A percentile compares a stretch with the other conserved stretches of the same genome.
phyloP scores from a whole-genome alignment of 768 basidiomycete genomes.

The Tylopilus sp. region DNA sequence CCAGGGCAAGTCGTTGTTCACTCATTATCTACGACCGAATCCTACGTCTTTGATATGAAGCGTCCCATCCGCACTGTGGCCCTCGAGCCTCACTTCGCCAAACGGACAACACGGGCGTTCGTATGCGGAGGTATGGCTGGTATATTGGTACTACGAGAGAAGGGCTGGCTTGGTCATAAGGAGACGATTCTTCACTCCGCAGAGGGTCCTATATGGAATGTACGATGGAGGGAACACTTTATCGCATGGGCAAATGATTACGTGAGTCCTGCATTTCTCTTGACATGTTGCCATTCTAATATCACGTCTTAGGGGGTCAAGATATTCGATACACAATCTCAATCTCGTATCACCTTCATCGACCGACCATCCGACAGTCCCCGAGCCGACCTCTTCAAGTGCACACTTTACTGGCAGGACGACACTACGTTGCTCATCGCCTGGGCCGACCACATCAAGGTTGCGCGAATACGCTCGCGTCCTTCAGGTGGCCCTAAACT shows the following conservation, averaged over 20 bases:
- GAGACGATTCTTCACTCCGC: constrained; percentile 78
- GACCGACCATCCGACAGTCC: constrained; percentile 81
- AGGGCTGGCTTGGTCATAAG: constrained; percentile 95
- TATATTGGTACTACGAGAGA: constrained; percentile 81
- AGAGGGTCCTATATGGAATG: constrained; percentile 94
- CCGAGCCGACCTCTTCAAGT: constrained; percentile 93
- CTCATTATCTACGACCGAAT: constrained; percentile 73
- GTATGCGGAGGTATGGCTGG: constrained; percentile 94
- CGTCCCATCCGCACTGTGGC: constrained; percentile 89
- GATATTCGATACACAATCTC: constrained; percentile 81
- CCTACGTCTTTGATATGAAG: constrained; percentile 85
- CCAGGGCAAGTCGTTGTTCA: constrained; percentile 89
- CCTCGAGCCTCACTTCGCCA: constrained; percentile 87
- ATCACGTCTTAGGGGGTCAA: constrained; percentile 72
- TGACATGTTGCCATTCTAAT: background rate
- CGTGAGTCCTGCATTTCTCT: constrained; percentile 42
- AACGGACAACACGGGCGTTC: constrained; percentile 70
- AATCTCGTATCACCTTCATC: constrained; percentile 79
- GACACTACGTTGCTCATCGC: constrained; percentile 85
- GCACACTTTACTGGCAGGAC: constrained; percentile 89
- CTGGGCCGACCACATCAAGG: constrained; percentile 93
- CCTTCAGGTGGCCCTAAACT: constrained; percentile 45
- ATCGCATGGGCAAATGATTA: constrained; percentile 97
- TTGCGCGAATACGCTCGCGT: constrained; percentile 73
- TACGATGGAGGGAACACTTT: constrained; percentile 78